These are phyloP conservation scores for Taphrina flavorubra DNA, from an alignment of 1,139 yeast species.

Conservation along the genomic window DNA sequence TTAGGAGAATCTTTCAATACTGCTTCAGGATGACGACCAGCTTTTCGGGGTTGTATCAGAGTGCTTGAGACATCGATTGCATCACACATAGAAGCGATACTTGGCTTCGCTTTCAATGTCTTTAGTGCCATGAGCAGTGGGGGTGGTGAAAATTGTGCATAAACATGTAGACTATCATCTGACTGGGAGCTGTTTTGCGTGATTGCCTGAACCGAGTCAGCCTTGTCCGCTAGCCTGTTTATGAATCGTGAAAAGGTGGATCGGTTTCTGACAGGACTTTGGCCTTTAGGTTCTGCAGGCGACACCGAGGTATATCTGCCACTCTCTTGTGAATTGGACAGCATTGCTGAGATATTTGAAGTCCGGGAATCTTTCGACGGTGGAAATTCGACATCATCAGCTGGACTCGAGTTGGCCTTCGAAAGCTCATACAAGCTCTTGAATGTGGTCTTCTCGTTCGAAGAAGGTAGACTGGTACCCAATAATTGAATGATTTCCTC, in stretches of 20 bases:
- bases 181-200: background rate
- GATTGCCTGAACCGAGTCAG: background rate
- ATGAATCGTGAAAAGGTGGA: conserved; percentile 18
- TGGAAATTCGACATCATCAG: conserved; percentile 7
- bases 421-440: conserved; percentile 28
- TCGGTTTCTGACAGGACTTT: conserved; percentile 12
- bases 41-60: conserved; percentile 6
- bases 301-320: background rate
- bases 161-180: background rate
- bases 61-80: conserved; percentile 24
- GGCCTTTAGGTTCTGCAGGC: background rate
- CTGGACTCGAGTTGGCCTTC: conserved; percentile 3
- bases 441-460: conserved; percentile 20
- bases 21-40: background rate
- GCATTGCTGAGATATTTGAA: conserved; percentile 1
- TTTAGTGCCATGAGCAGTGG: conserved; percentile 22
- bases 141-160: background rate
- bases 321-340: conserved; percentile 1
- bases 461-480: conserved; percentile 35
- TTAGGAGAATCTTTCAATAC: background rate
- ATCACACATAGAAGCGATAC: conserved; percentile 20
- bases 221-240: conserved; percentile 12
- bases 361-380: conserved; percentile 7
- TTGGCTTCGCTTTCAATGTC: conserved; percentile 33
- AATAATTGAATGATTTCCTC: conserved; percentile 27